phyloP scores from a whole-genome alignment of 2,329 filamentous ascomycete species.

The Arthrinium puccinioides region DNA sequence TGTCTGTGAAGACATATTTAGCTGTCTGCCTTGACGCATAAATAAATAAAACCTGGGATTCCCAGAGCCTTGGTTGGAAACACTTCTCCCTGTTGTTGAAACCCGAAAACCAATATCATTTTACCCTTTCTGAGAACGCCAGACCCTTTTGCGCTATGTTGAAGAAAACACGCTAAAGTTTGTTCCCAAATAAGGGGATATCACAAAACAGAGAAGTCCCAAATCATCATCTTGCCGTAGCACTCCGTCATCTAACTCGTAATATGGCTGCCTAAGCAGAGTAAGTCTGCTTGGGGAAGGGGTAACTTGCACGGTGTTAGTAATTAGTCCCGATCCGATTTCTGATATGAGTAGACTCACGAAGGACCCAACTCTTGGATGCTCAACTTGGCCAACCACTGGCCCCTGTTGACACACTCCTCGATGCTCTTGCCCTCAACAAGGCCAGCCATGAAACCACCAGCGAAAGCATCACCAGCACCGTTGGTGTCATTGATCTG shows the following conservation, averaged over 20 bases:
- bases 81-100: constrained; percentile 3
- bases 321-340: constrained; percentile 2
- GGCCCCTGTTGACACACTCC: constrained; percentile 79
- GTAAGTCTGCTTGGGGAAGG: constrained; percentile 76
- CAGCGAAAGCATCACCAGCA: constrained; percentile 93
- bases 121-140: constrained; percentile 3
- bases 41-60: no score
- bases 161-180: constrained; percentile 1
- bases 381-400: constrained; percentile 91
- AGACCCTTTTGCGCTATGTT: constrained; percentile 5
- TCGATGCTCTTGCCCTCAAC: constrained; percentile 77
- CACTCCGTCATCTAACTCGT: background rate
- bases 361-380: constrained; percentile 94
- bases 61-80: no score
- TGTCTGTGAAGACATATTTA: no score
- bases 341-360: constrained; percentile 46
- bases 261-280: constrained; percentile 11
- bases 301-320: constrained; percentile 62
- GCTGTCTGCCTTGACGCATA: no score
- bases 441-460: constrained; percentile 85
- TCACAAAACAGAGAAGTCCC: background rate
- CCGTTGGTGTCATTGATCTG: constrained; percentile 95
- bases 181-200: background rate
- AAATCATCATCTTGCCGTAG: no score
- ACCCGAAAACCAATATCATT: constrained; percentile 1